These are phyloP conservation scores for Aspergillus viridinutans DNA, from an alignment of 2,329 filamentous ascomycete species.

Conservation along the genomic window DNA sequence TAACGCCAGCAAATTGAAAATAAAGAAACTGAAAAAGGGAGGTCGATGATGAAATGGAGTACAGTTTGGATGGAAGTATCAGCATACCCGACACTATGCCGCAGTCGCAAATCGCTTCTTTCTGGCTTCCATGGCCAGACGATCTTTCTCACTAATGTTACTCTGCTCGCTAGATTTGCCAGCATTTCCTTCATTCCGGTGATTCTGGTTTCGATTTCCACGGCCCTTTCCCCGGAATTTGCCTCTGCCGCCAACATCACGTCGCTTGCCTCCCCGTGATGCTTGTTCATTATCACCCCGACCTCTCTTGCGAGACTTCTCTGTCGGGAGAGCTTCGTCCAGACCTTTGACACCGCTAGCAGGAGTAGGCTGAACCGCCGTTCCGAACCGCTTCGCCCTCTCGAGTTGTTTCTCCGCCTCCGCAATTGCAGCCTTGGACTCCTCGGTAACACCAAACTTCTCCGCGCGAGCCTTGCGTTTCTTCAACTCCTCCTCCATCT, in stretches of 20 bases:
- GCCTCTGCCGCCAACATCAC: constrained; percentile 33
- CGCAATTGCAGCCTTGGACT: constrained; percentile 32
- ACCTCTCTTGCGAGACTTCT: constrained; percentile 39
- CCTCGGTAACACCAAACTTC: constrained; percentile 46
- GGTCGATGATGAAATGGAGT: constrained; percentile 7
- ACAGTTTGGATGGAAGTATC: constrained; percentile 1
- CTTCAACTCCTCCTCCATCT: constrained; percentile 43
- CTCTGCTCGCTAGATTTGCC: constrained; percentile 15
- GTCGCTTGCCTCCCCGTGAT: constrained; percentile 40
- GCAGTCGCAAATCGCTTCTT: constrained; percentile 44
- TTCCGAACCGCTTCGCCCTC: constrained; percentile 46
- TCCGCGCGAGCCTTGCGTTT: constrained; percentile 48
- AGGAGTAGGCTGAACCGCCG: constrained; percentile 18
- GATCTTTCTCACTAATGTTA: constrained; percentile 39
- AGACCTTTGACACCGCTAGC: constrained; percentile 36
- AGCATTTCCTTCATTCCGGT: constrained; percentile 12
- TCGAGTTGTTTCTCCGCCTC: constrained; percentile 44
- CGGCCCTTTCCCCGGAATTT: constrained; percentile 23
- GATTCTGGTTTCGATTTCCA: constrained; percentile 20
- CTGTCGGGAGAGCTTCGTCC: constrained; percentile 43
- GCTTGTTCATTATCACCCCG: constrained; percentile 34
- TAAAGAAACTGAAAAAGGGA: constrained; percentile 10
- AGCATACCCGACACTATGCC: constrained; percentile 16
- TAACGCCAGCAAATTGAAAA: constrained; percentile 20
- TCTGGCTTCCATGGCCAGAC: constrained; percentile 42